Base-by-base conservation (phyloP, 805 yeast genomes). In the Kluyveromyces nonfermentans region DNA sequence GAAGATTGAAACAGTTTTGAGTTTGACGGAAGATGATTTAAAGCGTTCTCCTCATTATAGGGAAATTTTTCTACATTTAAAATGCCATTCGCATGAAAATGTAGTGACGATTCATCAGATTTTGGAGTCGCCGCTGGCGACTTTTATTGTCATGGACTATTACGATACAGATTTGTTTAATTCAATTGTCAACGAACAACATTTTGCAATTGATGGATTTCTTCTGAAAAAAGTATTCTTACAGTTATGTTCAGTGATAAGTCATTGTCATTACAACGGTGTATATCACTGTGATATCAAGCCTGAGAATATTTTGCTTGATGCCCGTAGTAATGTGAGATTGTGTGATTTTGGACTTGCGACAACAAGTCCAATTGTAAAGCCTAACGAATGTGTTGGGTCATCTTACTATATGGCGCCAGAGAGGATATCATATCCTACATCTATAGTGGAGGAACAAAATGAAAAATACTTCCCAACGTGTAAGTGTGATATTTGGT, bases 361-460 rank as follows among this genome's bases (percentile, higher is more conserved):
- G 18, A 76, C 90, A 46, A 73, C 75, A 39, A 72, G 75, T 9
- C 65, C 70, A 34, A 64, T 57, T 45, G 72, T 83, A 33, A 77
- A 80, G 49, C 75, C 82, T 48, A 82, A 83, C 54, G 77, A 80
- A 17, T 87, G 95, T 51, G 75, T 94, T 45, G 97, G 96, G 1
- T 82, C 90, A 7, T 75, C 85, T 19, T 89, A 85, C 63, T 88
- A 88, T 65, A 88, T 89, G 96, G 84, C 96, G 0, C 96, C 96
- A 7, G 96, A 88, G 61, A 67, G 93, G 57, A 61, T 78, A n/a
- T 64, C 69, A 17, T 56, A 45, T 28, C 46, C 67, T 59, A 7
- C 66, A 55, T 49, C 56, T 57, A 7, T 57, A 57, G 55, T 17
- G 58, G 59, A 30, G 42, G 55, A 40, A 51, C 42, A 40, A 19